A percentile compares a stretch with the other conserved stretches of the same genome.
Evolutionary conservation across 1,284 basidiomycete genomes (phyloP).

Genomic region (Somion occarium): DNA sequence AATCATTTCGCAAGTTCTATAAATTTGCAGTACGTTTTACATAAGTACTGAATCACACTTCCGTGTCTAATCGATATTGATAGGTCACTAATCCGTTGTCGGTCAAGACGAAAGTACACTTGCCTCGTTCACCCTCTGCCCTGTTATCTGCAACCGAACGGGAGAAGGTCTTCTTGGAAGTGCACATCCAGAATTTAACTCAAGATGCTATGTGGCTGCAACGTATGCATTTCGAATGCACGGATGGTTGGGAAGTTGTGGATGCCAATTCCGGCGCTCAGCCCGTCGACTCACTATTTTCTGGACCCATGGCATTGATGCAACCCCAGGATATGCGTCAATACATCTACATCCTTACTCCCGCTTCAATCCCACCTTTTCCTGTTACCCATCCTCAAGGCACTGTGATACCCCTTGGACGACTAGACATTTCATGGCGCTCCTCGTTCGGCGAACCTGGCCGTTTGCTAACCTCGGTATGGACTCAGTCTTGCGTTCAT

Average conservation of each 20-base stretch:
- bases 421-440: constrained; percentile 80
- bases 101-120: constrained; percentile 86
- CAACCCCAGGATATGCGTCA: constrained; percentile 80
- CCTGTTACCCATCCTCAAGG: constrained; percentile 58
- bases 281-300: constrained; percentile 42
- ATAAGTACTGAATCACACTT: constrained; percentile 1
- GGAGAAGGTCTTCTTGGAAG: constrained; percentile 81
- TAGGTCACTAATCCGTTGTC: constrained; percentile 85
- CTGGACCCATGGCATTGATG: constrained; percentile 62
- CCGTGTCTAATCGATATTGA: neutral
- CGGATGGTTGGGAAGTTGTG: constrained; percentile 61
- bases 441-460: constrained; percentile 80
- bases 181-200: constrained; percentile 84
- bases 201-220: constrained; percentile 75
- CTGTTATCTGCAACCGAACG: constrained; percentile 55
- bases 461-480: constrained; percentile 69
- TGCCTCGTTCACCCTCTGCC: constrained; percentile 67
- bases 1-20: constrained; percentile 83
- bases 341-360: constrained; percentile 77
- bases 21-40: constrained; percentile 71
- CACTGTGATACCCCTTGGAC: constrained; percentile 68
- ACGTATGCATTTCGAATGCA: constrained; percentile 67
- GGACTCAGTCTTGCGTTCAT: constrained; percentile 13
- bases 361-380: constrained; percentile 41
- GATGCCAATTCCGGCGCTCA: constrained; percentile 43